Percentiles rank a stretch among this genome's conserved stretches.
phyloP scores from a whole-genome alignment of 495 filamentous ascomycete genomes.

The Penicillium riverlandense region DNA sequence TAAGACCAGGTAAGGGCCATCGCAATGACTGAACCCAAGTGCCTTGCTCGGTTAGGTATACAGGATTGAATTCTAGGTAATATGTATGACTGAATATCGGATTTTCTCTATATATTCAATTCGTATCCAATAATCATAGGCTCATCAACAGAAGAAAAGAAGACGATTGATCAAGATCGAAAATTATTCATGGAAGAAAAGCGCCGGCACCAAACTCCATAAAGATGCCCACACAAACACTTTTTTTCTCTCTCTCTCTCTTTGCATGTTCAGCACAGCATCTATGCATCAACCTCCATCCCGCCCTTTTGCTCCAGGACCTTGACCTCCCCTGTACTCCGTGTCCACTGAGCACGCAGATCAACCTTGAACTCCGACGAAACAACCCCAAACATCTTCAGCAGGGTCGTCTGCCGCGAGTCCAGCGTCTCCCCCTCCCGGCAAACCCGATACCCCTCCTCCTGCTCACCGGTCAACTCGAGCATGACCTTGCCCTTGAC shows the following conservation, averaged over 20 bases:
- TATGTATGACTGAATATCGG: background rate
- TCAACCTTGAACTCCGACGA: slow-evolving; percentile 82
- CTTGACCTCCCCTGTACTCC: slow-evolving; percentile 33
- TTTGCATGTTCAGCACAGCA: background rate
- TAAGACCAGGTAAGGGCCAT: slow-evolving; percentile 65
- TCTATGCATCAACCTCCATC: slow-evolving; percentile 37
- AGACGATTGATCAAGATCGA: slow-evolving; percentile 16
- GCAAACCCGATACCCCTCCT: slow-evolving; percentile 63
- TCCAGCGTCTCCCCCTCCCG: slow-evolving; percentile 75
- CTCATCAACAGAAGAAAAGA: slow-evolving; percentile 24
- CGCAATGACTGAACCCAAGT: slow-evolving; percentile 27
- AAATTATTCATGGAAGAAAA: slow-evolving; percentile 13
- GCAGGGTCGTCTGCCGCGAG: slow-evolving; percentile 77
- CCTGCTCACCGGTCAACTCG: slow-evolving; percentile 62
- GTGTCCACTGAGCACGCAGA: slow-evolving; percentile 56
- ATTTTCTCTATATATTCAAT: slow-evolving; percentile 8
- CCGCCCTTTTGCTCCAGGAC: slow-evolving; percentile 29
- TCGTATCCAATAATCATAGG: slow-evolving; percentile 15
- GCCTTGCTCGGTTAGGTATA: slow-evolving; percentile 16
- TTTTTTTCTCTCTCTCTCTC: slow-evolving; percentile 14
- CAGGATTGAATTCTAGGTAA: slow-evolving; percentile 8
- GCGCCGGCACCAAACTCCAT: slow-evolving; percentile 36
- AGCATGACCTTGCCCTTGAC: slow-evolving; percentile 82
- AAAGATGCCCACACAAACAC: slow-evolving; percentile 26
- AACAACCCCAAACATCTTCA: slow-evolving; percentile 89